Base-by-base conservation (phyloP, 108 stramenopile species). In the Nitzschia sp. region DNA sequence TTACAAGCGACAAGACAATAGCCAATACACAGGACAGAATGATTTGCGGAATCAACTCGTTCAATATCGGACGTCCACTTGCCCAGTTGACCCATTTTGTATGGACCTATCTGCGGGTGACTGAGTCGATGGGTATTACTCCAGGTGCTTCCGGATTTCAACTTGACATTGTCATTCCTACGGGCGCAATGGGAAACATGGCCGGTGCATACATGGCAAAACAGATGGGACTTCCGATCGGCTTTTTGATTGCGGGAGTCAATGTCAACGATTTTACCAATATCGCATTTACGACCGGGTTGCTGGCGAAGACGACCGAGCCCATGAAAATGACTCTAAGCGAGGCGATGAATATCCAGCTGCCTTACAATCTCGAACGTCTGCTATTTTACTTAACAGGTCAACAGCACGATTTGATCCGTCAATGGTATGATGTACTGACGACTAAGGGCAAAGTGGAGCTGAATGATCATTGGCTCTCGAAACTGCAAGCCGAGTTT, bases 111-210 rank as follows among this genome's bases (percentile, higher is more conserved):
- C 78, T 96, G 17, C 80, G 92, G 47, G 80, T 89, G 30, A 59
- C 62, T 2, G 90, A 94, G 60, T 23, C 71, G 32, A 42, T 86
- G 19, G 77, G 72, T 0, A 51, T 74, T 11, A 2, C 53, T 31
- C 67, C 72, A 27, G 77, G 82, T 23, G 85, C 85, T 62, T 36
- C 62, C 57, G 65, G 28, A 28, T 68, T 68, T 61, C 24, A 21
- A 33, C 62, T 94, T 46, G 89, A 96, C 60, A 54, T 96, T 54
- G 81, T 93, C 6, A 59, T 96, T 35, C 95, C 95, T 8, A 94
- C 93, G 3, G 93, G 95, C n/a, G 95, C 95, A 61, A 93, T 96
- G 91, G 95, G 95, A 2, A 96, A 96, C 56, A 63, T 91, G 25
- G 80, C 84, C 1, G 89, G 78, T 9, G 70, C 66, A 15, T 89